Percentiles rank a stretch among this genome's conserved stretches.
phyloP scores from a whole-genome alignment of 2,329 filamentous ascomycete species.

The Pyrenophora teres region DNA sequence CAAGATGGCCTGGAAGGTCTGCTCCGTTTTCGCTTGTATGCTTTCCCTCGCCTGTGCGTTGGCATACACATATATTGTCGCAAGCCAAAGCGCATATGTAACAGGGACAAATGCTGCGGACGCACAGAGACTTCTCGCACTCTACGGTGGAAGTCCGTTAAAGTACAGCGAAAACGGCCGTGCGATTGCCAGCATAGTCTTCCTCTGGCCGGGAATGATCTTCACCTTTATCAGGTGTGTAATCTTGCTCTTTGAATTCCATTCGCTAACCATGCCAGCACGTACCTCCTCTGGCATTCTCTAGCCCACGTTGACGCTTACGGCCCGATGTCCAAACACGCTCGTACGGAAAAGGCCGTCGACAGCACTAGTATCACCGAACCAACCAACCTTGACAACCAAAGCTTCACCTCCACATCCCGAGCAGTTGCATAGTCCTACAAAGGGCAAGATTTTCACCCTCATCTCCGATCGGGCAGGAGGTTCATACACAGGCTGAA shows the following conservation, averaged over 20 bases:
- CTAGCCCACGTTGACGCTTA: constrained; percentile 46
- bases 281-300: constrained; percentile 47
- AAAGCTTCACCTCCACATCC: neutral
- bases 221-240: constrained; percentile 54
- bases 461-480: too few relatives aligned
- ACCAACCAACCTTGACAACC: neutral
- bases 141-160: constrained; percentile 47
- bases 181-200: constrained; percentile 57
- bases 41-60: constrained; percentile 56
- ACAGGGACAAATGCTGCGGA: constrained; percentile 47
- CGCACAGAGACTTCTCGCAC: constrained; percentile 41
- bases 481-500: too few relatives aligned
- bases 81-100: constrained; percentile 53
- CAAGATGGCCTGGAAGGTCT: constrained; percentile 60
- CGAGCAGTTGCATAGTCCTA: neutral
- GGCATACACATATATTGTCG: constrained; percentile 58
- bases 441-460: too few relatives aligned
- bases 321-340: constrained; percentile 49
- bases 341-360: constrained; percentile 19
- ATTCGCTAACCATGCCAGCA: constrained; percentile 27
- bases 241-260: neutral
- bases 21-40: constrained; percentile 54
- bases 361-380: neutral
- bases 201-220: constrained; percentile 59
- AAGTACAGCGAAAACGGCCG: constrained; percentile 57